Evolutionary conservation across 768 basidiomycete species (phyloP), one percentile per base, ranked within the genome.

Genomic region (Kwoniella dendrophila): DNA sequence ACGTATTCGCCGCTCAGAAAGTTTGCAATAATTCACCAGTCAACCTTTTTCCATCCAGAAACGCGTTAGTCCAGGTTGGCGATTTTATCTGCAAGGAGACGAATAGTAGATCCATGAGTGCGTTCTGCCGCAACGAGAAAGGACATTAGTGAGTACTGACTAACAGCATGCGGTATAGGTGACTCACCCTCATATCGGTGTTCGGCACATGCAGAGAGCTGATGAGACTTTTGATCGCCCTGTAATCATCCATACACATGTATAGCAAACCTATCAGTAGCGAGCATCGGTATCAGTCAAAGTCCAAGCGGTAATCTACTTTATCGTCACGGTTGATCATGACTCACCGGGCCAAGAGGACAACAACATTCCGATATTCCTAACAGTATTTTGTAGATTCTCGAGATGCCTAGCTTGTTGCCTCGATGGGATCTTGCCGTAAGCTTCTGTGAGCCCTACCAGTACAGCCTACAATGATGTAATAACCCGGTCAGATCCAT

Each of bases 21-120:
- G 48, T n/a, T 16, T 14, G 29, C 3, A 18, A 27, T 14, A 51
- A 30, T 10, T 38, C 73, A 93, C 93, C 89, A 2, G 92, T 95
- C 56, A 96, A 79, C 29, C 93, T 83, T 49, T 90, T 86, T 11
- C 92, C 93, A 58, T 88, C 88, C 34, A 96, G 88, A 72, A 95
- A 97, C 0, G 90, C 89, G 70, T 91, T 85, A 75, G 91, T 90
- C 92, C 94, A 97, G 45, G 89, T 88, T 1, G 92, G 90, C 0
- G 89, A 85, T 76, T 90, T 90, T 79, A 98, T 94, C 58, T 92
- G 90, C 20, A 99, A 81, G 18, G 94, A 83, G 63, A 91, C 90
- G 71, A 97, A 97, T 71, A 98, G 89, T 85, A 96, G 88, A 69
- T 98, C 92, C 54, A 98, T 82, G 34, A 97, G 83, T 30, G 92